phyloP scores from a whole-genome alignment of 2,329 filamentous ascomycete genomes.

The Aureobasidium sp. region DNA sequence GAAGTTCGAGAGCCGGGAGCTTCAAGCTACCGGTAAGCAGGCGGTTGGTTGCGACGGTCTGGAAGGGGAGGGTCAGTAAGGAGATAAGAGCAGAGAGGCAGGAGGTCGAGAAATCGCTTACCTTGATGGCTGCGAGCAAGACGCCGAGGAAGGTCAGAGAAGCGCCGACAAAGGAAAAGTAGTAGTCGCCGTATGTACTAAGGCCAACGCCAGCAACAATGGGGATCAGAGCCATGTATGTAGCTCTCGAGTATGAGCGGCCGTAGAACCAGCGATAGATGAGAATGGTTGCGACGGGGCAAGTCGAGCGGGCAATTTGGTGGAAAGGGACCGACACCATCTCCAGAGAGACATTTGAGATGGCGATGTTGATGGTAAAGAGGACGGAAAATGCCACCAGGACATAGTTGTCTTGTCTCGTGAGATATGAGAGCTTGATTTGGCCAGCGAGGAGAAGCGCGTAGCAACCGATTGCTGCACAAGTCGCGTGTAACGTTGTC shows the following conservation, averaged over 20 bases:
- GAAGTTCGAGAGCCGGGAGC: slow-evolving; percentile 52
- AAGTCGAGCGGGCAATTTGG: slow-evolving; percentile 57
- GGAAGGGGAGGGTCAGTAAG: not conserved
- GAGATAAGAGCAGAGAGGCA: not conserved
- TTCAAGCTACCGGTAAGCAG: slow-evolving; percentile 56
- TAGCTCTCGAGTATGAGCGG: slow-evolving; percentile 49
- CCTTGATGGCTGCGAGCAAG: slow-evolving; percentile 39
- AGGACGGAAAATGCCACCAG: slow-evolving; percentile 53
- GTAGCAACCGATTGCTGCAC: slow-evolving; percentile 51
- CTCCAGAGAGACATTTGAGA: slow-evolving; percentile 56
- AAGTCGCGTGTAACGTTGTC: slow-evolving; percentile 52
- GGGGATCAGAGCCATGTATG: slow-evolving; percentile 55
- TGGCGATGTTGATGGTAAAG: slow-evolving; percentile 58
- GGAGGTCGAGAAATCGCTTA: not conserved
- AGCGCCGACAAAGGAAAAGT: slow-evolving; percentile 50
- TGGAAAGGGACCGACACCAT: slow-evolving; percentile 60
- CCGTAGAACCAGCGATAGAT: slow-evolving; percentile 53
- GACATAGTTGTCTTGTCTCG: slow-evolving; percentile 48
- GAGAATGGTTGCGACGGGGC: slow-evolving; percentile 55
- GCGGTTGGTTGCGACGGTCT: slow-evolving; percentile 56
- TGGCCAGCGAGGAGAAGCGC: slow-evolving; percentile 42
- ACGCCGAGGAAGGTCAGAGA: slow-evolving; percentile 34
- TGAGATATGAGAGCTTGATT: slow-evolving; percentile 48
- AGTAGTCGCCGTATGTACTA: slow-evolving; percentile 57
- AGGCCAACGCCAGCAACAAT: slow-evolving; percentile 54